A percentile compares a stretch with the other conserved stretches of the same genome.
Conservation (phyloP, 164 flowering plant species). For the Macadamia integrifolia region DNA sequence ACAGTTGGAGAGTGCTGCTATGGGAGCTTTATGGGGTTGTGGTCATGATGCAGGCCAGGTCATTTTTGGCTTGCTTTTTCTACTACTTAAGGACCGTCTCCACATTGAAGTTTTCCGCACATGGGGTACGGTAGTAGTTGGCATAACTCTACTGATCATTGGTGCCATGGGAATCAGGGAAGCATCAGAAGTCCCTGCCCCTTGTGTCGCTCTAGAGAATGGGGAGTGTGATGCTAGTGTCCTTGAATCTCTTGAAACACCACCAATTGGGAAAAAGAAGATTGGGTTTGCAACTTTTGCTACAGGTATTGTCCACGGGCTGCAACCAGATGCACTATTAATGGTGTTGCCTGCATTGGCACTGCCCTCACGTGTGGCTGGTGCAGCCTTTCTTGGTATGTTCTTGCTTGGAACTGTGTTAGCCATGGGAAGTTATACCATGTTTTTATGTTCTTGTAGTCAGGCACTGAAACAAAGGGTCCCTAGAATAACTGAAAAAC, state of each 20-base stretch:
- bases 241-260: constrained; percentile 31
- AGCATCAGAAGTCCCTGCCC: constrained; percentile 55
- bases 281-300: constrained; percentile 80
- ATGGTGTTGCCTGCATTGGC: constrained; percentile 76
- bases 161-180: constrained; percentile 73
- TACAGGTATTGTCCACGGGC: constrained; percentile 69
- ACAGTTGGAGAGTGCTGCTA: constrained; percentile 59
- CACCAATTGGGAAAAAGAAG: constrained; percentile 40
- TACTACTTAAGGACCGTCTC: constrained; percentile 59
- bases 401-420: constrained; percentile 64
- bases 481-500: constrained; percentile 68
- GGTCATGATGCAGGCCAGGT: constrained; percentile 87
- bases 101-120: constrained; percentile 60
- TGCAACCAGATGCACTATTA: constrained; percentile 75
- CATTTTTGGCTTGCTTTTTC: constrained; percentile 55
- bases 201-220: constrained; percentile 52
- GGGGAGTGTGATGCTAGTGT: constrained; percentile 52
- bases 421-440: constrained; percentile 74
- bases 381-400: constrained; percentile 64
- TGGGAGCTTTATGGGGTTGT: constrained; percentile 83
- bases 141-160: constrained; percentile 56
- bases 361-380: constrained; percentile 64
- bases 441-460: constrained; percentile 62
- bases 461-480: constrained; percentile 58
- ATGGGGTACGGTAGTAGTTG: constrained; percentile 76